Evolutionary conservation across 228 moss, liverwort and hornwort species (phyloP).

Genomic region (Sphagnum fallax): DNA sequence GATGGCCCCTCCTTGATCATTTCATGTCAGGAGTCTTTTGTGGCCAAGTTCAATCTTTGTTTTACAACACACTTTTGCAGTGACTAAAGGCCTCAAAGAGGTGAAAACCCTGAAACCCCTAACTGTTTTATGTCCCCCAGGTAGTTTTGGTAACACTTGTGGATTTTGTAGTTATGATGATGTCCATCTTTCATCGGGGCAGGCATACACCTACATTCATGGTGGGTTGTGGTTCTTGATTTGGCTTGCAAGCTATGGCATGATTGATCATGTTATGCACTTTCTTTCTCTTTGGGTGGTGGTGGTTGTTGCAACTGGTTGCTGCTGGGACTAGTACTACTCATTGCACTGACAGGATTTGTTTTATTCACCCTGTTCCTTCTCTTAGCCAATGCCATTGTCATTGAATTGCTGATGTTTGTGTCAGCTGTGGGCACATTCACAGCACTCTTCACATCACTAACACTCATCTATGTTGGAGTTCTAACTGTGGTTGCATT

Average conservation of each 20-base stretch:
- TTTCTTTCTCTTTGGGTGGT: background rate
- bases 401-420: conserved; percentile 57
- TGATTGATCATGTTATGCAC: too few species aligned
- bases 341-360: conserved; percentile 53
- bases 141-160: too few species aligned
- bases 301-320: background rate
- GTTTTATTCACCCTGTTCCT: conserved; percentile 65
- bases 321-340: conserved; percentile 63
- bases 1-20: too few species aligned
- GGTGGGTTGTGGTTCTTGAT: background rate
- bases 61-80: too few species aligned
- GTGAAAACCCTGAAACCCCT: too few species aligned
- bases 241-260: too few species aligned
- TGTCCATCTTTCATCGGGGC: background rate
- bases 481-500: conserved; percentile 46
- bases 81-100: too few species aligned
- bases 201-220: background rate
- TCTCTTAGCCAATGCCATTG: conserved; percentile 48
- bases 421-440: conserved; percentile 72
- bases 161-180: too few species aligned
- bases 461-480: conserved; percentile 63
- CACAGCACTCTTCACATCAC: conserved; percentile 59
- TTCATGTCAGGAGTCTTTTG: too few species aligned
- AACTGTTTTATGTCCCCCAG: too few species aligned
- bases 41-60: too few species aligned